A percentile compares a stretch with the other conserved stretches of the same genome.
These are phyloP conservation scores for Westerdykella ornata DNA, from an alignment of 2,329 filamentous ascomycete genomes.

Conservation along the genomic window DNA sequence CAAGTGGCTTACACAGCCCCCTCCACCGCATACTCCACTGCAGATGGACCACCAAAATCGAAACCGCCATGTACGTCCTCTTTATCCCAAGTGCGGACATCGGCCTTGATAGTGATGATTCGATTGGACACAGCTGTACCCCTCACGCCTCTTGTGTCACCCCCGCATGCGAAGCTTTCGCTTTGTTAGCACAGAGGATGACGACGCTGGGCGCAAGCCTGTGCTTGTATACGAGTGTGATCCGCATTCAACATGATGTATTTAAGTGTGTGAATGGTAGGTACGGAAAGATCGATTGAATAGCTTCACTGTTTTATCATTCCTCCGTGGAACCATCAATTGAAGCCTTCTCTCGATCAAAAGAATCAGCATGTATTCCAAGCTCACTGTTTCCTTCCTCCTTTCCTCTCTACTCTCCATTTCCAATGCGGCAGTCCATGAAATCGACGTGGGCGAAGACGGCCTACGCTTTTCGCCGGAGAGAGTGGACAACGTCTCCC, in stretches of 20 bases:
- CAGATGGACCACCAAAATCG: background rate
- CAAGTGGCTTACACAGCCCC: background rate
- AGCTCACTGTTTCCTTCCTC: background rate
- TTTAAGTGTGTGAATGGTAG: background rate
- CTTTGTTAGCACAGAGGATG: background rate
- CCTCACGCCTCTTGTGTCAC: background rate
- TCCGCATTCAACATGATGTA: background rate
- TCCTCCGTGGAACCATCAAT: background rate
- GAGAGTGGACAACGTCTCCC: conserved; percentile 7
- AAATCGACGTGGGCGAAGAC: conserved; percentile 11
- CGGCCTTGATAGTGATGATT: too few species aligned
- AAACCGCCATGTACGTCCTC: background rate
- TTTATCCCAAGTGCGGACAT: background rate
- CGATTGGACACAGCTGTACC: background rate
- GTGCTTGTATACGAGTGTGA: background rate
- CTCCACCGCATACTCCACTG: background rate
- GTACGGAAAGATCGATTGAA: background rate
- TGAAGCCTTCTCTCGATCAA: background rate
- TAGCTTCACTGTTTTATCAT: background rate
- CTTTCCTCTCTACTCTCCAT: conserved; percentile 3
- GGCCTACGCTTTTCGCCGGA: conserved; percentile 8
- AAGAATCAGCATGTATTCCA: background rate
- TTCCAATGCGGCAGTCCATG: conserved; percentile 9
- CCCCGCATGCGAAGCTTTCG: background rate
- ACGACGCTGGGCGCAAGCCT: background rate